Conservation (phyloP, 768 basidiomycete species). For the Mycena indigotica region DNA sequence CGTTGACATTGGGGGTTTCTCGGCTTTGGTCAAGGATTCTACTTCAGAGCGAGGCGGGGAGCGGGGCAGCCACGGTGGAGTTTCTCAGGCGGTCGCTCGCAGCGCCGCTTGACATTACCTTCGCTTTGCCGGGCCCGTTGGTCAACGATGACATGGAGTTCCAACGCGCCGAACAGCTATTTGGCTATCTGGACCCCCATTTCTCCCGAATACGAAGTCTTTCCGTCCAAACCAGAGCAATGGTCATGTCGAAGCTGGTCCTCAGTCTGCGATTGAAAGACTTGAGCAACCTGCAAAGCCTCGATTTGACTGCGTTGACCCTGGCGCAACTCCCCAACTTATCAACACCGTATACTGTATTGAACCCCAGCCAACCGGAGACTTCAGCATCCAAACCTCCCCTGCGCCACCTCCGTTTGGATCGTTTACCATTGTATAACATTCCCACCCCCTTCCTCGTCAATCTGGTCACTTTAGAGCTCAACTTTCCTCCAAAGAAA, state of each 20-base stretch:
- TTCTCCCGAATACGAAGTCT: constrained; percentile 35
- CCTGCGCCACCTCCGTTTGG: constrained; percentile 41
- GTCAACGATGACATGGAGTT: constrained; percentile 9
- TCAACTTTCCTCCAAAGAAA: constrained; percentile 39
- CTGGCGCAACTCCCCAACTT: constrained; percentile 6
- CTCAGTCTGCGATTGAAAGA: constrained; percentile 19
- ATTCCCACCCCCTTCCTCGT: constrained; percentile 39
- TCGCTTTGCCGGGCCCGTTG: constrained; percentile 11
- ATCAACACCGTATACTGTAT: constrained; percentile 1
- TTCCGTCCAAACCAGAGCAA: constrained; percentile 34
- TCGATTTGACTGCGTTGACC: constrained; percentile 28
- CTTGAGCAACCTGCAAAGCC: constrained; percentile 25
- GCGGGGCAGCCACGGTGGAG: constrained; percentile 15
- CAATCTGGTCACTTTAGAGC: constrained; percentile 44
- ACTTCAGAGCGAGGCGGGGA: constrained; percentile 30
- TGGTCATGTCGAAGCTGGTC: constrained; percentile 28
- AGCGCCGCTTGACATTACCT: constrained; percentile 38
- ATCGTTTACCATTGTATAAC: constrained; percentile 43
- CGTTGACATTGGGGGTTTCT: constrained; percentile 43
- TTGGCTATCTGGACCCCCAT: constrained; percentile 26
- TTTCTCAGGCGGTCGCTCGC: constrained; percentile 40
- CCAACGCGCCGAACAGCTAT: constrained; percentile 25
- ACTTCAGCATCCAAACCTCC: constrained; percentile 13
- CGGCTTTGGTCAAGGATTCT: constrained; percentile 47
- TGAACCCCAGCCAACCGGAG: constrained; percentile 5